Conservation (phyloP, 2,329 filamentous ascomycete genomes). For the Phyllosticta paracitricarpa region DNA sequence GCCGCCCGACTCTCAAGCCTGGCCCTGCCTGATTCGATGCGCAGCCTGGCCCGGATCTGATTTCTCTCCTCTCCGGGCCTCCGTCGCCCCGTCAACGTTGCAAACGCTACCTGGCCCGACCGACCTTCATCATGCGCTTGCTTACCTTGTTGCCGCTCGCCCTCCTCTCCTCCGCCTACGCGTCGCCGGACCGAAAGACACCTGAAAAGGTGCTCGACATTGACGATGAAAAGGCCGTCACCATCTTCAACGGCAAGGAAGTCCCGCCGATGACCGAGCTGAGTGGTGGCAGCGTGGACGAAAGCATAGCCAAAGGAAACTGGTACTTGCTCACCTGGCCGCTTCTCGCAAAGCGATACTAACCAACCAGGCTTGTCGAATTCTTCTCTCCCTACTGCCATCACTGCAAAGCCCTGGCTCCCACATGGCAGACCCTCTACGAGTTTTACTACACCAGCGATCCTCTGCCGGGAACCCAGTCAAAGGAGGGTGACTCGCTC, state of each 20-base stretch:
- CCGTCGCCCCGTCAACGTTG: constrained; percentile 2
- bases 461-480: constrained; percentile 45
- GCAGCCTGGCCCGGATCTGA: background rate
- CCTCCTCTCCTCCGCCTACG: constrained; percentile 5
- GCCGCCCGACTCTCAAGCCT: background rate
- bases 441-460: constrained; percentile 92
- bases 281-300: constrained; percentile 47
- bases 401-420: constrained; percentile 72
- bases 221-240: constrained; percentile 22
- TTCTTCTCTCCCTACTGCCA: constrained; percentile 45
- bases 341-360: constrained; percentile 2
- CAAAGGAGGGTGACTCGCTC: constrained; percentile 39
- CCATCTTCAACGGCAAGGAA: constrained; percentile 55
- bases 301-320: constrained; percentile 53
- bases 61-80: background rate
- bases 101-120: constrained; percentile 3
- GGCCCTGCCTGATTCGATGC: constrained; percentile 2
- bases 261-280: constrained; percentile 58
- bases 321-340: constrained; percentile 41
- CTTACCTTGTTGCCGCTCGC: constrained; percentile 6
- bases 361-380: constrained; percentile 33
- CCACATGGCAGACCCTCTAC: constrained; percentile 83
- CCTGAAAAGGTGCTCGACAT: background rate
- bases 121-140: constrained; percentile 7
- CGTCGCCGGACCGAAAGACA: background rate